phyloP scores from a whole-genome alignment of 139 green algal species.

The Coelastrella sp. region DNA sequence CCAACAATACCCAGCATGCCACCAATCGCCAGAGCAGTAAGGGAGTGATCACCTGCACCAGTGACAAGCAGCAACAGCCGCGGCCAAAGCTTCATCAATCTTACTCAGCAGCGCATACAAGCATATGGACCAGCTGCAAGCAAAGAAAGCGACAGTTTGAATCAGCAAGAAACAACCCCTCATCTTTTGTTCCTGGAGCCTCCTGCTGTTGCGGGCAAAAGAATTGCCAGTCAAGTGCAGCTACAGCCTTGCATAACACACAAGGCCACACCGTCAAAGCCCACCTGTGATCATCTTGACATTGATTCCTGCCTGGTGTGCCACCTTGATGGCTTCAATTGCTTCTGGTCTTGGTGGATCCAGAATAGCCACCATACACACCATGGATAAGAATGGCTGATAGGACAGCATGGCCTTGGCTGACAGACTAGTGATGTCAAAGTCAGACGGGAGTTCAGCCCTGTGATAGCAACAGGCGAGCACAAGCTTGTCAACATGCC shows the following conservation, averaged over 20 bases:
- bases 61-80: too few species aligned
- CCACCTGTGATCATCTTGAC: slow-evolving; percentile 67
- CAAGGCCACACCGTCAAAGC: not conserved
- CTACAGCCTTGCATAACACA: too few species aligned
- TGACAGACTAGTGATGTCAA: slow-evolving; percentile 10
- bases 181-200: too few species aligned
- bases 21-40: slow-evolving; percentile 58
- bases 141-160: too few species aligned
- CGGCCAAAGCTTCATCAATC: too few species aligned
- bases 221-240: too few species aligned
- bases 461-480: not conserved
- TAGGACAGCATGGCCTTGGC: not conserved
- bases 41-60: slow-evolving; percentile 53
- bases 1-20: slow-evolving; percentile 56
- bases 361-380: slow-evolving; percentile 49
- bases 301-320: slow-evolving; percentile 55
- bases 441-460: slow-evolving; percentile 43
- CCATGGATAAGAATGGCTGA: slow-evolving; percentile 27
- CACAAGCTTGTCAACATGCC: not conserved
- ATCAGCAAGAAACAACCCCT: too few species aligned
- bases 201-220: too few species aligned
- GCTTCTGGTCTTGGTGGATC: slow-evolving; percentile 57
- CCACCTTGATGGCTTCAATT: slow-evolving; percentile 49
- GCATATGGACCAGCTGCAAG: too few species aligned
- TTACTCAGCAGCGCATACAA: too few species aligned